Base-by-base conservation (phyloP, 139 green algal species). In the Chlorella sp. region DNA sequence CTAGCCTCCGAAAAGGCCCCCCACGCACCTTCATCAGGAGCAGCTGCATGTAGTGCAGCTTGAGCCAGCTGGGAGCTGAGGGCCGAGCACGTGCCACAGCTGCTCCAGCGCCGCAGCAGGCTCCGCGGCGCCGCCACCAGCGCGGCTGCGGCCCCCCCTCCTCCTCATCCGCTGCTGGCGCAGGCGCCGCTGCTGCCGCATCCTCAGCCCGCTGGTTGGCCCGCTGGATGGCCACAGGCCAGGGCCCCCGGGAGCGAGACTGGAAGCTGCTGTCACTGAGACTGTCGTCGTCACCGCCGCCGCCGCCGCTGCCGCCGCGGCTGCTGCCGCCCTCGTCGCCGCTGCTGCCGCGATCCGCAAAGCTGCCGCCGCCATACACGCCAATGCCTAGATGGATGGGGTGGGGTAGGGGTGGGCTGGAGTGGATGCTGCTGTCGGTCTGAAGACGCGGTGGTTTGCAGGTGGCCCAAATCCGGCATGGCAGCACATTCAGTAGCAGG, bases 1-100 rank as follows among this genome's bases (percentile, higher is more conserved):
- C n/a, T n/a, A n/a, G n/a, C 40, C 68, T 22, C 34, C 36, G 13
- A 65, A n/a, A 32, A 44, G 32, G 14, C 3, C 30, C 26, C 30
- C 20, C 58, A 13, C 75, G 0, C 81, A 73, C 51, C 60, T 62
- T 81, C 51, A 73, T 82, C 11, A 80, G 19, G 19, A 9, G 36
- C 82, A 87, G 70, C 67, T 76, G 69, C 32, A 84, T 60, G 36
- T 20, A 75, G 20, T 84, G 34, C 44, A 81, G 43, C 41, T 73
- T 62, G 46, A 78, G 36, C 67, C 44, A 67, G 44, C 34, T n/a
- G 20, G 34, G 51, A 2, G n/a, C 43, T 40, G 43, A 0, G 41
- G 28, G n/a, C 6, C 69, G 46, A 48, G 3, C 13, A 56, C 9
- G 51, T 14, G 14, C 1, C 54, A 54, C 58, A 40, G 26, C 56